Evolutionary conservation across 2,329 filamentous ascomycete genomes (phyloP).

Genomic region (Ophiosphaerella herpotricha): DNA sequence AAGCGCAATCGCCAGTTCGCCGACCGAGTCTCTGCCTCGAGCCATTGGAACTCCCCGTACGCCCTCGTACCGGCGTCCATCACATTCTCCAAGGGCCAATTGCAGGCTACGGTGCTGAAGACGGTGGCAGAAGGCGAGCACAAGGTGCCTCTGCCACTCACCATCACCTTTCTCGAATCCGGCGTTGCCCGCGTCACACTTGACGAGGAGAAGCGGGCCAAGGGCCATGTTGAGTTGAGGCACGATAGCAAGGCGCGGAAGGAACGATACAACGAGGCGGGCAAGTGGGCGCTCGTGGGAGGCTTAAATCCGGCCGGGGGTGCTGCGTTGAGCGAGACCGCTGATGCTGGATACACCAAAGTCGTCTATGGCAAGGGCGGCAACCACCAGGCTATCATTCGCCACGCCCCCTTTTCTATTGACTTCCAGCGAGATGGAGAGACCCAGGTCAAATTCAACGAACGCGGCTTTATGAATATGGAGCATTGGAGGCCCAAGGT

Average conservation of each 20-base stretch:
- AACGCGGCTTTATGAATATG: slow-evolving; percentile 85
- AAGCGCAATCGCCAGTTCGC: slow-evolving; percentile 91
- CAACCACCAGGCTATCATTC: slow-evolving; percentile 81
- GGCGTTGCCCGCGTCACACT: slow-evolving; percentile 85
- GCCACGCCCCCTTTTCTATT: slow-evolving; percentile 79
- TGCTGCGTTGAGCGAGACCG: slow-evolving; percentile 69
- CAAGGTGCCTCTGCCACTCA: slow-evolving; percentile 78
- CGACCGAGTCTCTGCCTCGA: slow-evolving; percentile 70
- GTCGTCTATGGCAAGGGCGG: slow-evolving; percentile 78
- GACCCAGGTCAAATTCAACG: slow-evolving; percentile 86
- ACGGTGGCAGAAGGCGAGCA: slow-evolving; percentile 68
- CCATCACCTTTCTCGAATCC: slow-evolving; percentile 85
- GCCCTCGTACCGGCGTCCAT: slow-evolving; percentile 72
- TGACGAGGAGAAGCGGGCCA: slow-evolving; percentile 88
- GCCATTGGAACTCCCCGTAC: slow-evolving; percentile 82
- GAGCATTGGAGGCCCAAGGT: slow-evolving; percentile 94
- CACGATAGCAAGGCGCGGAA: slow-evolving; percentile 84
- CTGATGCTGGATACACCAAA: slow-evolving; percentile 68
- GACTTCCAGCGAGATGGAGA: slow-evolving; percentile 84
- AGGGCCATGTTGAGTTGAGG: slow-evolving; percentile 84
- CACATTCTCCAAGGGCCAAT: slow-evolving; percentile 75
- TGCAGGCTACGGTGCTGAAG: slow-evolving; percentile 83
- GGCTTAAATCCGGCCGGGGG: slow-evolving; percentile 73
- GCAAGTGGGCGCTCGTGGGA: slow-evolving; percentile 83
- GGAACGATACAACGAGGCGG: slow-evolving; percentile 91